Conservation (phyloP, 331 rosid genomes). For the Arachis monticola region DNA sequence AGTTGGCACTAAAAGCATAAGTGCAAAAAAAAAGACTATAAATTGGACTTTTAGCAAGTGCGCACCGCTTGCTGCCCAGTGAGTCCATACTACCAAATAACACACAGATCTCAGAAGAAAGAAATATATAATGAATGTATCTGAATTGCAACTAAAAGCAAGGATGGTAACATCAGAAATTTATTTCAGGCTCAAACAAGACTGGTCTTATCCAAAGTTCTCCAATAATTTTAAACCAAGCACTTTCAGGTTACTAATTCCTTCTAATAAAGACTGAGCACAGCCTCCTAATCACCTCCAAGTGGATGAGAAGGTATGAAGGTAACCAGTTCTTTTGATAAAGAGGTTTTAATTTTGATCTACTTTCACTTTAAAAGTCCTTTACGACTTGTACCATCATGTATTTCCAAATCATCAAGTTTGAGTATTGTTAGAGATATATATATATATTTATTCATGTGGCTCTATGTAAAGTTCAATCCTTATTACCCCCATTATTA, state of each 20-base stretch:
- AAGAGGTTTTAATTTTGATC: slow-evolving; percentile 14
- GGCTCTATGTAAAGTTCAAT: no score
- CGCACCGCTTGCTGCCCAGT: not conserved
- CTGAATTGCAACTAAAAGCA: not conserved
- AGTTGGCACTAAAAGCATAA: not conserved
- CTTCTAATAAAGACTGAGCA: not conserved
- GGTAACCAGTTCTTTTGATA: slow-evolving; percentile 5
- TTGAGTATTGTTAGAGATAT: not conserved
- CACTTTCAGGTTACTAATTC: not conserved
- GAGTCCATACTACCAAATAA: not conserved
- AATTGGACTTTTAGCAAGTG: not conserved
- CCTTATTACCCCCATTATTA: no score
- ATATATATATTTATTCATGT: no score
- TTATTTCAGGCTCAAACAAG: slow-evolving; percentile 5
- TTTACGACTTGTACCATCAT: slow-evolving; percentile 1
- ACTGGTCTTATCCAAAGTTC: slow-evolving; percentile 13
- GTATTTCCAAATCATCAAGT: not conserved
- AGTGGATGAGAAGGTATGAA: not conserved
- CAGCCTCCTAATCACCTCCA: not conserved
- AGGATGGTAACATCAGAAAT: not conserved
- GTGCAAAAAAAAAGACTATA: slow-evolving; percentile 1
- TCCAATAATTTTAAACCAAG: slow-evolving; percentile 13
- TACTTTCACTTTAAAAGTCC: not conserved
- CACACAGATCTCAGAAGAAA: not conserved
- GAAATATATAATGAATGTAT: not conserved